Evolutionary conservation across 2,329 filamentous ascomycete genomes (phyloP), one percentile per base, ranked within the genome.

Genomic region (Fusarium praegraminearum): DNA sequence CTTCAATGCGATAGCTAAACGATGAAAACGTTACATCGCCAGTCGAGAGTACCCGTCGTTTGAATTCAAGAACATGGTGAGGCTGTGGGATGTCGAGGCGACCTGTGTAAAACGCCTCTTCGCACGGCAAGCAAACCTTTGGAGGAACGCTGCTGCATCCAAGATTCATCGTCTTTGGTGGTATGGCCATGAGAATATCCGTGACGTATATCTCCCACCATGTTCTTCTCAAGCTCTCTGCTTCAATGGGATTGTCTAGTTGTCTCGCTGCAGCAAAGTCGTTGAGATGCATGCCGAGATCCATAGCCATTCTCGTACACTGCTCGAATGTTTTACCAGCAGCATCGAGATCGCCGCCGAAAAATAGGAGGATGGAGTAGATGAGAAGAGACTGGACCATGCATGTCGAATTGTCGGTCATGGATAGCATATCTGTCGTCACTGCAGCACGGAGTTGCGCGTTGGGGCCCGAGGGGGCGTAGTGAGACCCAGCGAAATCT

Each of bases 131-230:
- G 0, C 60, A 61, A 2, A 73, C 71, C 2, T 73, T 71, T 0
- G 71, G 67, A 0, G 59, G 57, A 3, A 50, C 54, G 3, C 55
- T 57, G 3, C 66, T 69, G 18, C 69, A 73, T 1, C 71, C 67
- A 1, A 73, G 63, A 0, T 44, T 54, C 8, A 70, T 71, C 0
- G 63, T 62, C 5, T 62, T 63, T 3, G 57, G 70, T 0, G 69
- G 62, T 7, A 72, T 56, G 0, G 71, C 67, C 64, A 73, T 74
- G 16, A 71, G 49, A 3, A 72, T 60, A 1, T 73, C 71, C 1
- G 69, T 73, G 1, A 73, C 58, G 8, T 69, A 73, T 11, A 73
- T 71, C 26, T 73, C 71, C 71, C 71, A 73, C 71, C 71, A 73
- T 0, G 71, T 73, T 22, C 71, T 60, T 11, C 71, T 66, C 2